Evolutionary conservation across 2,329 filamentous ascomycete species (phyloP).

Genomic region (Colletotrichum camelliae): DNA sequence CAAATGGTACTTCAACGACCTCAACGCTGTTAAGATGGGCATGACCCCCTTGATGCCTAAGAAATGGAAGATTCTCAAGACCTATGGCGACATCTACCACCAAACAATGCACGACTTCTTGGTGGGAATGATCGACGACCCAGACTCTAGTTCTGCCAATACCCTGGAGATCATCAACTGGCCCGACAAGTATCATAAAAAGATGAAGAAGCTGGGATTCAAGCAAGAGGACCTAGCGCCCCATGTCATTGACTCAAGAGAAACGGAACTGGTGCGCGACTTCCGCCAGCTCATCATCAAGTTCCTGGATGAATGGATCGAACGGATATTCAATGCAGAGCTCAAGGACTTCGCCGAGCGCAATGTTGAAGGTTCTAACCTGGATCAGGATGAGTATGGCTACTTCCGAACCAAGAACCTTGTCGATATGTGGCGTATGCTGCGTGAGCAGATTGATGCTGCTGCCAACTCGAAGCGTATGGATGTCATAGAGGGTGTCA

Average conservation of each 20-base stretch:
- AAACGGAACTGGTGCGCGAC: conserved; percentile 88
- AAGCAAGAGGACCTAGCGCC: conserved; percentile 77
- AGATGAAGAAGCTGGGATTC: conserved; percentile 91
- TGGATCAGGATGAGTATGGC: conserved; percentile 87
- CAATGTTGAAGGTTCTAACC: conserved; percentile 73
- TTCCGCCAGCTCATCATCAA: conserved; percentile 96
- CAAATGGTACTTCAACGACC: conserved; percentile 97
- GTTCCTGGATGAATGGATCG: conserved; percentile 97
- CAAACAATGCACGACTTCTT: conserved; percentile 95
- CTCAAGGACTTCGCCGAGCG: conserved; percentile 80
- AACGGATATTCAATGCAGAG: conserved; percentile 86
- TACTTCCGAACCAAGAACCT: conserved; percentile 92
- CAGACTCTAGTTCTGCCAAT: conserved; percentile 83
- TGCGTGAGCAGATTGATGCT: conserved; percentile 88
- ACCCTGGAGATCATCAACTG: conserved; percentile 93
- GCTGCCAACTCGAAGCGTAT: conserved; percentile 83
- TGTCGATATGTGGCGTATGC: conserved; percentile 96
- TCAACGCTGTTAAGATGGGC: conserved; percentile 91
- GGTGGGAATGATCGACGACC: conserved; percentile 80
- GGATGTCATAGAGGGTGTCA: conserved; percentile 92
- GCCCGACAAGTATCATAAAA: conserved; percentile 94
- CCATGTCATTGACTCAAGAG: conserved; percentile 89
- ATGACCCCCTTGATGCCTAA: conserved; percentile 92
- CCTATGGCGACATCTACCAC: conserved; percentile 91
- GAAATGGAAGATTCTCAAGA: conserved; percentile 95